A percentile compares a stretch with the other conserved stretches of the same genome.
Conservation (phyloP, 2,329 filamentous ascomycete species). For the Lasiodiplodia citricola region DNA sequence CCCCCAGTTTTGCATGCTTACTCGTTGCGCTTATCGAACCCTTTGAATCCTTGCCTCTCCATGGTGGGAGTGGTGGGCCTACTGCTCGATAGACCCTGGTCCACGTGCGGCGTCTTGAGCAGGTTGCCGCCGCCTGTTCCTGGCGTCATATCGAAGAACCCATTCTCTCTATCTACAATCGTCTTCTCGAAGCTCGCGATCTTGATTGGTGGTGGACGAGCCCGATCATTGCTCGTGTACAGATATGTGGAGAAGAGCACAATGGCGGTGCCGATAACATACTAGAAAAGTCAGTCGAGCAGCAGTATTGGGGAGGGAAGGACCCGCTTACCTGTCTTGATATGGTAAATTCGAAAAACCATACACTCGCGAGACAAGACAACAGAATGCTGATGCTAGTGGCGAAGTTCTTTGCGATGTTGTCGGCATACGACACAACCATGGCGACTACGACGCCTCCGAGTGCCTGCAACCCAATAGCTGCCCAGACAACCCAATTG, state of each 20-base stretch:
- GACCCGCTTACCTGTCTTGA: slow-evolving; percentile 65
- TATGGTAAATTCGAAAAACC: slow-evolving; percentile 81
- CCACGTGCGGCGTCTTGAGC: slow-evolving; percentile 13
- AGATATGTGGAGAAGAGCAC: slow-evolving; percentile 85
- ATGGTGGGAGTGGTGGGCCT: slow-evolving; percentile 35
- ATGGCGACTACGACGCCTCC: slow-evolving; percentile 85
- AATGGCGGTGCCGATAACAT: slow-evolving; percentile 76
- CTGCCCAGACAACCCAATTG: slow-evolving; percentile 87
- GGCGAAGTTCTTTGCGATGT: slow-evolving; percentile 92
- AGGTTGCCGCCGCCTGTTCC: slow-evolving; percentile 11
- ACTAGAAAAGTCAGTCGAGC: slow-evolving; percentile 58
- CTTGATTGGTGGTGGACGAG: slow-evolving; percentile 65
- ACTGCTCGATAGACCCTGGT: slow-evolving; percentile 28
- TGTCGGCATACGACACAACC: slow-evolving; percentile 82
- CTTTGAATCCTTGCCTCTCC: slow-evolving; percentile 22
- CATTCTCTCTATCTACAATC: slow-evolving; percentile 55
- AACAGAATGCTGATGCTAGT: slow-evolving; percentile 90
- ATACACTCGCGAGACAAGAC: slow-evolving; percentile 82
- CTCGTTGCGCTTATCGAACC: slow-evolving; percentile 25
- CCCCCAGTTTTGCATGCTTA: not conserved
- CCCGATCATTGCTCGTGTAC: slow-evolving; percentile 72
- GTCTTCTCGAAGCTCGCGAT: slow-evolving; percentile 81
- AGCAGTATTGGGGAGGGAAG: slow-evolving; percentile 23
- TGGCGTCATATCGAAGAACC: slow-evolving; percentile 31
- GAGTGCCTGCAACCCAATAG: slow-evolving; percentile 79